Evolutionary conservation across 2,329 filamentous ascomycete genomes (phyloP), one percentile per base, ranked within the genome.

Genomic region (Penicillium sp.): DNA sequence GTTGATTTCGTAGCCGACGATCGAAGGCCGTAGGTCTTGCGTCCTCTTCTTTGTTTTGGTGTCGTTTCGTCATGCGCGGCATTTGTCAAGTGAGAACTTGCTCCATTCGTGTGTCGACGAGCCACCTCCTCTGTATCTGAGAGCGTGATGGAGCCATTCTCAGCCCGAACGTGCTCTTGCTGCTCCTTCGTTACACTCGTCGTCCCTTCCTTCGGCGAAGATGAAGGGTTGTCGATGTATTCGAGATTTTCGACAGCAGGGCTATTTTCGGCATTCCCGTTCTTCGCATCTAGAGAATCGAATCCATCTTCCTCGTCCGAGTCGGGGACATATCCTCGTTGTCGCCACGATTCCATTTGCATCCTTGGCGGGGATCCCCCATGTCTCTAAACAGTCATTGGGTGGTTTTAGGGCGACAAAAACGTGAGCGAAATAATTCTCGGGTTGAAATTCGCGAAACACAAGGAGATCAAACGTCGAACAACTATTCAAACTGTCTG

Each of bases 311-410:
- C 77, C 21, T 78, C 76, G 59, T 82, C 80, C 43, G 80, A 81
- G 68, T 82, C 80, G 60, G 78, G 78, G 60, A 82, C 80, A 74
- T 77, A 82, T 53, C 80, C 80, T 71, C 77, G 75, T 69, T 77
- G 73, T 69, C 76, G 77, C 80, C 80, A 82, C 75, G 73, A 71
- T 74, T 78, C 75, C 75, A 77, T 78, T 75, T 71, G 71, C 68
- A 64, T 66, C 58, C 63, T 67, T 58, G 68, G 66, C 62, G 67
- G 62, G 62, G 61, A 66, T 70, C 57, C 63, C 70, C 73, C 74
- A 76, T 76, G 61, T 69, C 72, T 70, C 61, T 71, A 73, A 46
- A 46, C 50, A 47, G 52, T 62, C 71, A 73, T 73, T 35, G 50
- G 66, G 59, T 51, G 56, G 47, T 43, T n/a, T 51, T 21, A 21